Conservation (phyloP, 1,284 basidiomycete species). For the Earliella scabrosa region DNA sequence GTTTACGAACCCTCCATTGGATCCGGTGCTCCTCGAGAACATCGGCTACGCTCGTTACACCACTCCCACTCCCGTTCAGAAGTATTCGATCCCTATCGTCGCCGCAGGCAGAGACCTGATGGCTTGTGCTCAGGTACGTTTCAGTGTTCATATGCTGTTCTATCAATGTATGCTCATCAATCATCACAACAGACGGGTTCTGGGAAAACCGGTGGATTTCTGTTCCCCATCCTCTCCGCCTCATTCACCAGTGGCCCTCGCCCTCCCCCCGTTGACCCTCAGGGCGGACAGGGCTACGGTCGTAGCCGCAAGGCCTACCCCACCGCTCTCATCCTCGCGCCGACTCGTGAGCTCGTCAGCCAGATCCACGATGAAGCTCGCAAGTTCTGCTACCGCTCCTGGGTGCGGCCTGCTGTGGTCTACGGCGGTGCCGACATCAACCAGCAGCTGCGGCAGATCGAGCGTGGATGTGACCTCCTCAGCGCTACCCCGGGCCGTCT, state of each 20-base stretch:
- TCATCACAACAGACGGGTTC: conserved; percentile 92
- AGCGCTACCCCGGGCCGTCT: conserved; percentile 99
- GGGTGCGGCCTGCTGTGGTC: conserved; percentile 98
- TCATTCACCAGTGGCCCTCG: conserved; percentile 88
- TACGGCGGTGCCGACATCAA: conserved; percentile 99
- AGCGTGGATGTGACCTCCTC: conserved; percentile 96
- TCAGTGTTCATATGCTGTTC: not conserved
- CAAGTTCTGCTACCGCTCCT: conserved; percentile 99
- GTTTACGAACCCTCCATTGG: conserved; percentile 91
- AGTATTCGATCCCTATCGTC: conserved; percentile 99
- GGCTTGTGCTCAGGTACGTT: conserved; percentile 93
- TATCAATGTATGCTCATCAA: conserved; percentile 25
- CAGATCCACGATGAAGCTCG: conserved; percentile 99
- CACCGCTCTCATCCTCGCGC: conserved; percentile 94
- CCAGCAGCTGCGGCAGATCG: conserved; percentile 91
- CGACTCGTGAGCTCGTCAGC: conserved; percentile 97
- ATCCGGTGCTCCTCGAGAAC: conserved; percentile 94
- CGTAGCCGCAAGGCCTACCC: conserved; percentile 92
- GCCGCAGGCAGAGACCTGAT: conserved; percentile 92
- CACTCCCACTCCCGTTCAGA: conserved; percentile 98
- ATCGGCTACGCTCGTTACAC: conserved; percentile 93
- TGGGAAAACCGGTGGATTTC: conserved; percentile 98
- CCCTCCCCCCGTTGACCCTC: conserved; percentile 61
- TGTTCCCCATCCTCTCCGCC: conserved; percentile 98
- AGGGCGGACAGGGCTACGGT: conserved; percentile 53